A percentile compares a stretch with the other conserved stretches of the same genome.
Conservation (phyloP, 2,329 filamentous ascomycete species). For the Aaosphaeria arxii region DNA sequence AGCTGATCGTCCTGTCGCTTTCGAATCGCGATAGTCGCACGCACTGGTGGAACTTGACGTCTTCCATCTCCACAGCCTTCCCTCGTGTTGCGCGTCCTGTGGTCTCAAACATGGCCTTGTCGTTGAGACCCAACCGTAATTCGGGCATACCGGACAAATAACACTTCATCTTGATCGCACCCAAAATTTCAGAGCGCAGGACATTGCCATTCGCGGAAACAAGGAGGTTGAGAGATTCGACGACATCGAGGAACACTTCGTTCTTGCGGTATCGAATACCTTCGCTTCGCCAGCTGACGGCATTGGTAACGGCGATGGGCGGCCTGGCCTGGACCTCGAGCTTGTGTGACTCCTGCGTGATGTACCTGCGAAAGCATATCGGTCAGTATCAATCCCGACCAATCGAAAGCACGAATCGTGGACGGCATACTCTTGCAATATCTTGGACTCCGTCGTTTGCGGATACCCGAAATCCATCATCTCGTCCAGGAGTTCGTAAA, state of each 20-base stretch:
- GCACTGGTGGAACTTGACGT: conserved; percentile 99
- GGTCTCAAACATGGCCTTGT: conserved; percentile 99
- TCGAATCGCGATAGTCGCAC: conserved; percentile 94
- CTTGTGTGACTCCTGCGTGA: conserved; percentile 98
- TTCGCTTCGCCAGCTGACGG: conserved; percentile 96
- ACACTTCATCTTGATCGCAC: conserved; percentile 99
- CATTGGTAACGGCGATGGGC: conserved; percentile 96
- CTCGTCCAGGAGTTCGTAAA: conserved; percentile 97
- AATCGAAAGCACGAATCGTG: not conserved
- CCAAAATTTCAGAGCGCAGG: conserved; percentile 90
- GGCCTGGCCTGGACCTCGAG: conserved; percentile 93
- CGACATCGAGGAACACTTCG: conserved; percentile 96
- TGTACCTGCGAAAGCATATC: conserved; percentile 58
- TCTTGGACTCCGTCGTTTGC: conserved; percentile 97
- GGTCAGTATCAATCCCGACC: conserved; percentile 1
- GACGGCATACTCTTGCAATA: conserved; percentile 73
- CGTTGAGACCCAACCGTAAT: conserved; percentile 87
- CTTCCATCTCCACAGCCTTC: conserved; percentile 99
- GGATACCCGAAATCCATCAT: conserved; percentile 99
- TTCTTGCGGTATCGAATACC: conserved; percentile 99
- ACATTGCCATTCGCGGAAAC: conserved; percentile 95
- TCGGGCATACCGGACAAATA: conserved; percentile 98
- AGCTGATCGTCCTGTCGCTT: conserved; percentile 97
- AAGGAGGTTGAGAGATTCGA: conserved; percentile 93
- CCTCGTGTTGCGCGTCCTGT: conserved; percentile 90